Evolutionary conservation across 2,329 filamentous ascomycete genomes (phyloP).

Genomic region (Cordyceps farinosa): DNA sequence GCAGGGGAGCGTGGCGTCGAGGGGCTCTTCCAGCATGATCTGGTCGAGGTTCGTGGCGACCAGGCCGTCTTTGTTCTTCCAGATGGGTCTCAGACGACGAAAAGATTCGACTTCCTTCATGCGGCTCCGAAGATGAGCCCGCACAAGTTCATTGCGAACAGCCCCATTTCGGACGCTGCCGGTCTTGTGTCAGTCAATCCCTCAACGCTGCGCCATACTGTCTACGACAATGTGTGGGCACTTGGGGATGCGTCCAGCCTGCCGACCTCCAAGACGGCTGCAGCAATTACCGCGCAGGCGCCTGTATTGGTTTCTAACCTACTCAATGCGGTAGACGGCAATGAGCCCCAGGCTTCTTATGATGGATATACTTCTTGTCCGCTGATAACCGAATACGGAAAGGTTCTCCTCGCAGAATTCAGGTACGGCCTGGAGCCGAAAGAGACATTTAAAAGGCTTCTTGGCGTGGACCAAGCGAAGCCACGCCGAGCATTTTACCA

Average conservation of each 20-base stretch:
- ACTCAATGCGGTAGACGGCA: conserved; percentile 42
- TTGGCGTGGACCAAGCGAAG: conserved; percentile 55
- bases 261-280: conserved; percentile 55
- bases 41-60: conserved; percentile 50
- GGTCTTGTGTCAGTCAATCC: conserved; percentile 58
- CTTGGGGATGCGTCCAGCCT: conserved; percentile 55
- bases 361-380: conserved; percentile 57
- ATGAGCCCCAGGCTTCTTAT: conserved; percentile 39
- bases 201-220: conserved; percentile 49
- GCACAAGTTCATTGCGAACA: conserved; percentile 51
- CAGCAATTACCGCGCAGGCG: conserved; percentile 49
- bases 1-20: conserved; percentile 53
- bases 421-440: conserved; percentile 61
- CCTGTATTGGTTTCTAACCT: conserved; percentile 50
- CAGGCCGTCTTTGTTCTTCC: conserved; percentile 44
- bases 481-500: conserved; percentile 58
- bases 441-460: conserved; percentile 52
- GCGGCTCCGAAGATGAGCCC: conserved; percentile 58
- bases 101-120: conserved; percentile 54
- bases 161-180: conserved; percentile 50
- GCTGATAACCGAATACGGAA: conserved; percentile 53
- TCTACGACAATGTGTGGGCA: conserved; percentile 56
- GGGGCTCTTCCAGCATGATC: conserved; percentile 56
- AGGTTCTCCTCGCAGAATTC: conserved; percentile 63
- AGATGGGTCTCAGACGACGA: conserved; percentile 30